These are phyloP conservation scores for Cutaneotrichosporon dermatis DNA, from an alignment of 1,284 basidiomycete species.

Conservation along the genomic window DNA sequence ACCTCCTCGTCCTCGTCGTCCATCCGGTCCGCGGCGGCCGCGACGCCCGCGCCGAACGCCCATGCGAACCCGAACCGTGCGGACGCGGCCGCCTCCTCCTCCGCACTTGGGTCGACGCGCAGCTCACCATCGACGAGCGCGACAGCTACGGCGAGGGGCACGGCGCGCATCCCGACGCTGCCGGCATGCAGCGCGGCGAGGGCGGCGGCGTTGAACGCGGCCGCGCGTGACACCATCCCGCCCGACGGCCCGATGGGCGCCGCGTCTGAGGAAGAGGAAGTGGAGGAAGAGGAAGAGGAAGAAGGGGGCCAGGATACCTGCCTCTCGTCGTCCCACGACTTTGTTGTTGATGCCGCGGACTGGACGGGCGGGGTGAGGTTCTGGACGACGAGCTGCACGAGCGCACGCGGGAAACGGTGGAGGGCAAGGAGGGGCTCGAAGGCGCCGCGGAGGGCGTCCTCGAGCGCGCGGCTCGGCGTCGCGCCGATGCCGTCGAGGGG, in stretches of 20 bases:
- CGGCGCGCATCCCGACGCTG: conserved; percentile 47
- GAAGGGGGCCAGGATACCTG: not conserved
- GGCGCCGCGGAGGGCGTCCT: conserved; percentile 37
- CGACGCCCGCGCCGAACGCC: conserved; percentile 46
- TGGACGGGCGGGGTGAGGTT: conserved; percentile 51
- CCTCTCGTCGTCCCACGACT: conserved; percentile 20
- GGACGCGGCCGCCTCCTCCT: conserved; percentile 59
- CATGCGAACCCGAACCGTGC: conserved; percentile 55
- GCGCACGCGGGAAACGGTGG: conserved; percentile 53
- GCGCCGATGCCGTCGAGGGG: conserved; percentile 52
- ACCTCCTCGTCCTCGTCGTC: conserved; percentile 51
- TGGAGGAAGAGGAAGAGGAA: not conserved
- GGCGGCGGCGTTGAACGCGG: conserved; percentile 56
- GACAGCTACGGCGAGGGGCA: conserved; percentile 50
- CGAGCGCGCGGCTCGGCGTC: conserved; percentile 43
- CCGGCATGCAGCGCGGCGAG: conserved; percentile 51
- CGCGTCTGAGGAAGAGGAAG: conserved; percentile 2
- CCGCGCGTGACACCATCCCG: conserved; percentile 39
- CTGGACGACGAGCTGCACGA: conserved; percentile 64
- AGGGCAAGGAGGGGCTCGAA: conserved; percentile 50
- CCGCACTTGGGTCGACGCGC: conserved; percentile 65
- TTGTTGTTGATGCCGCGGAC: conserved; percentile 5
- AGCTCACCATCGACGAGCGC: conserved; percentile 53
- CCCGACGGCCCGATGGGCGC: not conserved
- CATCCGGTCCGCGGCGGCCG: conserved; percentile 39